Percentiles rank a stretch among this genome's conserved stretches.
Conservation (phyloP, 2,329 filamentous ascomycete genomes). For the Verruconis gallopava region DNA sequence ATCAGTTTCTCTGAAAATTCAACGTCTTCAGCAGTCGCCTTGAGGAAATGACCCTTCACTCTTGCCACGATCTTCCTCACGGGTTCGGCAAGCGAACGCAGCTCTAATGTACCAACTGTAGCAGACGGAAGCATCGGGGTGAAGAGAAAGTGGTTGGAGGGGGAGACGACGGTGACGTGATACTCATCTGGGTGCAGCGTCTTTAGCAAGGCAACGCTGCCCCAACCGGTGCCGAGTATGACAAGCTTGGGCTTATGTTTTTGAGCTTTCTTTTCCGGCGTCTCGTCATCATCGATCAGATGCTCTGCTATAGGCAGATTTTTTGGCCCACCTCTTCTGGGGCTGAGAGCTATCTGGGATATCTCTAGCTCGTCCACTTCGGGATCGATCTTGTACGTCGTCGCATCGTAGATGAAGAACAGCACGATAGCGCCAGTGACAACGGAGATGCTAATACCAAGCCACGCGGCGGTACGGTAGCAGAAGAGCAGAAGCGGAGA, state of each 20-base stretch:
- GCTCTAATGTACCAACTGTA: conserved; percentile 85
- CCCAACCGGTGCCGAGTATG: conserved; percentile 89
- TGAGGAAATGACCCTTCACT: conserved; percentile 78
- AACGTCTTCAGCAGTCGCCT: conserved; percentile 74
- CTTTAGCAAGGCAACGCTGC: conserved; percentile 82
- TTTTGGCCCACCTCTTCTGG: conserved; percentile 77
- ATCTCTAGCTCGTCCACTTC: conserved; percentile 62
- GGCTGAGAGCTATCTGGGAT: conserved; percentile 70
- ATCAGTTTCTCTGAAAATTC: conserved; percentile 86
- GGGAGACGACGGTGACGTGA: conserved; percentile 88
- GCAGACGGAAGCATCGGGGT: conserved; percentile 96
- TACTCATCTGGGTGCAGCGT: conserved; percentile 82
- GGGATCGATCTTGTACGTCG: conserved; percentile 67
- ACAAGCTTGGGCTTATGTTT: conserved; percentile 89
- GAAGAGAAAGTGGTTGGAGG: conserved; percentile 93
- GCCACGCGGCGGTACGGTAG: conserved; percentile 55
- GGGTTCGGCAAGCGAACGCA: conserved; percentile 84
- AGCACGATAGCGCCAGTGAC: conserved; percentile 56
- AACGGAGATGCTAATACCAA: conserved; percentile 65
- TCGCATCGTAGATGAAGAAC: conserved; percentile 91
- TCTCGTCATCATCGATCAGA: conserved; percentile 80
- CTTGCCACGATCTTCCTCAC: conserved; percentile 70
- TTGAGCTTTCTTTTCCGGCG: conserved; percentile 50
- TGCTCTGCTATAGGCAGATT: conserved; percentile 85
- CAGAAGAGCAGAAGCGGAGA: conserved; percentile 35